Conservation (phyloP, 1,139 yeast genomes). For the Sugiyamaella xylanicola region DNA sequence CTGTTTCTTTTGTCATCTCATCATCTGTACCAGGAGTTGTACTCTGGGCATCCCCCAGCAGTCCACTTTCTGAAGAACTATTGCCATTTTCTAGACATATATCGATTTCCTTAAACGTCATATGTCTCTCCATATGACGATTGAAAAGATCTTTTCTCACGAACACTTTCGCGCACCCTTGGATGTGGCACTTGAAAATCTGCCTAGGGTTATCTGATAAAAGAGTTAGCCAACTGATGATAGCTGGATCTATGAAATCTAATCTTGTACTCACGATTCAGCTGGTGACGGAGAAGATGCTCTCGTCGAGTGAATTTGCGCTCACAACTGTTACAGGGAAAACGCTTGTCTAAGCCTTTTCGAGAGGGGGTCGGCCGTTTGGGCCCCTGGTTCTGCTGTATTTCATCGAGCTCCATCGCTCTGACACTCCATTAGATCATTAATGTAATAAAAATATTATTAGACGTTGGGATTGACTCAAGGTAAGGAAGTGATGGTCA, state of each 20-base stretch:
- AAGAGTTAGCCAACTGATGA: background rate
- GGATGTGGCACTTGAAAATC: slow-evolving; percentile 49
- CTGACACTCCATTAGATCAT: background rate
- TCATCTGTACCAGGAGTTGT: background rate
- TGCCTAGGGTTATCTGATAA: slow-evolving; percentile 8
- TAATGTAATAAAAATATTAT: background rate
- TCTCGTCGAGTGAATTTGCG: slow-evolving; percentile 53
- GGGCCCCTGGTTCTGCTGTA: background rate
- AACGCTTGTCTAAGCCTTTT: slow-evolving; percentile 40
- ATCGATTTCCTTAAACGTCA: slow-evolving; percentile 3
- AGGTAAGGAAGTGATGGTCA: background rate
- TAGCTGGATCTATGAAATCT: background rate
- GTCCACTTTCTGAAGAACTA: slow-evolving; percentile 3
- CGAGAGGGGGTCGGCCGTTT: slow-evolving; percentile 6
- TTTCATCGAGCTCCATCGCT: background rate
- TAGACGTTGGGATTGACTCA: background rate
- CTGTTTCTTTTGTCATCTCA: background rate
- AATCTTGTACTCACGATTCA: slow-evolving; percentile 34
- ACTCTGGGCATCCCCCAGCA: background rate
- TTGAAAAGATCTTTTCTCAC: slow-evolving; percentile 58
- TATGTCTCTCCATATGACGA: slow-evolving; percentile 45
- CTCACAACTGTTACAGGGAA: slow-evolving; percentile 45
- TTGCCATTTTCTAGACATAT: background rate
- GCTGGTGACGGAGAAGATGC: slow-evolving; percentile 46
- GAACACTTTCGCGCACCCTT: slow-evolving; percentile 58